Percentiles rank a stretch among this genome's conserved stretches.
These are phyloP conservation scores for Pseudoturritis turrita DNA, from an alignment of 345 rosid genomes.

Conservation along the genomic window DNA sequence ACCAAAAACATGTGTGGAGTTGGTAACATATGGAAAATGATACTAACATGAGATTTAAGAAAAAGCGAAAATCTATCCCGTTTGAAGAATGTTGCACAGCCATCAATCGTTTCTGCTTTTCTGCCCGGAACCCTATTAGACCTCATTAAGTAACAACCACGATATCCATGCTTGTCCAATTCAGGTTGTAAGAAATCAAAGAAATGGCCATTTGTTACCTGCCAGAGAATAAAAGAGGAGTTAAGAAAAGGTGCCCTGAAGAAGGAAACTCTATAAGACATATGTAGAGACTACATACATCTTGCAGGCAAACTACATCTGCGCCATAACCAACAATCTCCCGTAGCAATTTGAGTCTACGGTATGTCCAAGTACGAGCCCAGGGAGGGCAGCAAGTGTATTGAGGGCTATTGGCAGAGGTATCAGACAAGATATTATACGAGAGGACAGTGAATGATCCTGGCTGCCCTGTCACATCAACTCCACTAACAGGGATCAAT, in stretches of 20 bases:
- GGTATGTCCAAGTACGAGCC: conserved; percentile 91
- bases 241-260: neutral
- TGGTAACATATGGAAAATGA: too few relatives aligned
- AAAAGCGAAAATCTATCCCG: conserved; percentile 62
- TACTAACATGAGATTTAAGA: conserved; percentile 72
- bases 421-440: conserved; percentile 63
- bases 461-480: conserved; percentile 43
- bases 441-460: conserved; percentile 72
- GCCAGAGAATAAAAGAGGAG: neutral
- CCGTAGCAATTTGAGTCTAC: conserved; percentile 57
- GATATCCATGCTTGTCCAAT: conserved; percentile 64
- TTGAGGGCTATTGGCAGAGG: conserved; percentile 46
- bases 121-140: conserved; percentile 56
- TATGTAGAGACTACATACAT: conserved; percentile 34
- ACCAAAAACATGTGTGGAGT: too few relatives aligned
- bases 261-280: neutral
- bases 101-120: conserved; percentile 40
- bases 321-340: conserved; percentile 73
- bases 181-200: conserved; percentile 59
- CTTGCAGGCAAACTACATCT: conserved; percentile 73
- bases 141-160: conserved; percentile 52
- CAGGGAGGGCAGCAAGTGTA: conserved; percentile 75
- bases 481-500: conserved; percentile 49
- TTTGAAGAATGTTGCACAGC: conserved; percentile 71
- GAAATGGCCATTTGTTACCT: conserved; percentile 64